phyloP scores from a whole-genome alignment of 1,139 yeast species.

The Barnettozyma hawaiiensis region DNA sequence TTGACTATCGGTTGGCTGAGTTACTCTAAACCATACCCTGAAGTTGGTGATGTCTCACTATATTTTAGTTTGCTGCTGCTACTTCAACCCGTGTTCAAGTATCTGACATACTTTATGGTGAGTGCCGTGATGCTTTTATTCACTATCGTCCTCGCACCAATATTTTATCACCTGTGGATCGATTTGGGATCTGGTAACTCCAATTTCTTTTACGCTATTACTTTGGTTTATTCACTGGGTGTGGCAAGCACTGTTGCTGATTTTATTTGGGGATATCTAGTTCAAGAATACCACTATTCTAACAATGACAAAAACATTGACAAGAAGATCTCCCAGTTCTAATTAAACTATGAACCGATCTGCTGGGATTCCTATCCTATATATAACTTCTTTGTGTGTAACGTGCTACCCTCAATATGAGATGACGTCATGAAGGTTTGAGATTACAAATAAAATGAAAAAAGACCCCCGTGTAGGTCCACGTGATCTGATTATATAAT shows the following conservation, averaged over 20 bases:
- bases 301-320: conserved; percentile 8
- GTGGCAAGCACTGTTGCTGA: conserved; percentile 69
- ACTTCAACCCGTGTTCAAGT: conserved; percentile 40
- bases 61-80: conserved; percentile 57
- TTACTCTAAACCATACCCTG: conserved; percentile 81
- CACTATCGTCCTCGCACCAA: conserved; percentile 64
- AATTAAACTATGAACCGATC: conserved; percentile 1
- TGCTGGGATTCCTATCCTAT: too few species aligned
- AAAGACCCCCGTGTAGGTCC: too few species aligned
- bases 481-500: not conserved
- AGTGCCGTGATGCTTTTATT: conserved; percentile 42
- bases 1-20: conserved; percentile 61
- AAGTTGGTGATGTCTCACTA: conserved; percentile 76
- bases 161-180: conserved; percentile 93
- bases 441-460: too few species aligned
- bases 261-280: conserved; percentile 74
- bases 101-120: conserved; percentile 40
- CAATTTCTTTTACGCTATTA: conserved; percentile 92
- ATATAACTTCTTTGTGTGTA: too few species aligned
- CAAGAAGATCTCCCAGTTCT: conserved; percentile 29
- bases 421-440: too few species aligned
- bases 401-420: too few species aligned
- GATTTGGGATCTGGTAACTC: conserved; percentile 92
- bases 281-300: conserved; percentile 61
- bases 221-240: conserved; percentile 72